phyloP scores from a whole-genome alignment of 192 early-diverging fungal species.

The Jimgerdemannia flammicorona region DNA sequence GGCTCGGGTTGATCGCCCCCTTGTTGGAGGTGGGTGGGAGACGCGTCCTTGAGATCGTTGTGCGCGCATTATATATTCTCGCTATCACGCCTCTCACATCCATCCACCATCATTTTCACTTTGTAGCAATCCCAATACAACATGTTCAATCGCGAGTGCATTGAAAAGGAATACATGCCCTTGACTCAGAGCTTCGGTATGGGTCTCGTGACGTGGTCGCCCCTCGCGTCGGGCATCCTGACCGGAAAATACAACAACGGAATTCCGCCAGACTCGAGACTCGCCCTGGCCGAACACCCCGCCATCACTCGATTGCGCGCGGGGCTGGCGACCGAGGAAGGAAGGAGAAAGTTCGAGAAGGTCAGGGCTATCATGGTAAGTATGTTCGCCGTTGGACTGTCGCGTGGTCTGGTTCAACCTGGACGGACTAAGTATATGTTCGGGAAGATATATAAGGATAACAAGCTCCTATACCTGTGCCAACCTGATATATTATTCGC shows the following conservation, averaged over 20 bases:
- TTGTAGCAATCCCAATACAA: slow-evolving; percentile 79
- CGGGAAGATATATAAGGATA: too few species aligned
- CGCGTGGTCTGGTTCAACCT: too few species aligned
- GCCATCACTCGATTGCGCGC: slow-evolving; percentile 56
- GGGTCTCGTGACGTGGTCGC: slow-evolving; percentile 79
- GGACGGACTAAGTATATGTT: too few species aligned
- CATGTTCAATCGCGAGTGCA: slow-evolving; percentile 76
- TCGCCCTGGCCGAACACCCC: slow-evolving; percentile 55
- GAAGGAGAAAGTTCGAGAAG: slow-evolving; percentile 63
- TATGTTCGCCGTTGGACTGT: background rate
- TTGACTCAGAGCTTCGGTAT: slow-evolving; percentile 64
- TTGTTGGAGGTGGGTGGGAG: slow-evolving; percentile 43
- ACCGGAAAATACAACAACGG: slow-evolving; percentile 73
- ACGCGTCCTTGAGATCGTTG: background rate
- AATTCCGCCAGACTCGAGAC: slow-evolving; percentile 63
- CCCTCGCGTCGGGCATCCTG: slow-evolving; percentile 59
- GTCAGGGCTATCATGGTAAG: slow-evolving; percentile 49
- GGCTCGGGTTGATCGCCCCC: slow-evolving; percentile 64
- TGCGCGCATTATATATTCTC: background rate
- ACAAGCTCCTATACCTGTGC: too few species aligned
- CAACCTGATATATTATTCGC: background rate
- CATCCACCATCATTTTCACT: background rate
- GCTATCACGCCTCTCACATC: background rate
- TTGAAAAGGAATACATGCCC: slow-evolving; percentile 70
- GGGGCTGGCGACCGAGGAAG: slow-evolving; percentile 55